Evolutionary conservation across 1,139 yeast genomes (phyloP).

Genomic region (Geotrichum europaeum): DNA sequence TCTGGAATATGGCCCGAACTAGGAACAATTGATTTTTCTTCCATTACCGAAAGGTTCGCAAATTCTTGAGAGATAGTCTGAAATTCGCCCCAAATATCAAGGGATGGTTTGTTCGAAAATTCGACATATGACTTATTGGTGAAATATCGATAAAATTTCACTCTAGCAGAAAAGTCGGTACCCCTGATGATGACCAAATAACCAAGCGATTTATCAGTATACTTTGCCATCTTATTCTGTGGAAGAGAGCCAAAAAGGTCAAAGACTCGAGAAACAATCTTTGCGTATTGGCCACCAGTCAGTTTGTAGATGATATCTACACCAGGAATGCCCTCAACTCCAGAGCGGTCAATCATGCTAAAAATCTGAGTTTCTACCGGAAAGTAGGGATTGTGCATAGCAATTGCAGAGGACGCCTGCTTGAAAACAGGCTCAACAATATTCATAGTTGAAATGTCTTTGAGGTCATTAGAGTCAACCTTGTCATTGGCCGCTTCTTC

Average conservation of each 20-base stretch:
- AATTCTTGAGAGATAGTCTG: not conserved
- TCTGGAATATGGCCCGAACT: slow-evolving; percentile 16
- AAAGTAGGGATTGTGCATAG: slow-evolving; percentile 45
- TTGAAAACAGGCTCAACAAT: slow-evolving; percentile 1
- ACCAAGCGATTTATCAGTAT: slow-evolving; percentile 23
- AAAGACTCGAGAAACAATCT: slow-evolving; percentile 46
- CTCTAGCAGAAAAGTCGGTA: slow-evolving; percentile 67
- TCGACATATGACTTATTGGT: slow-evolving; percentile 40
- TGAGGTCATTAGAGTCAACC: slow-evolving; percentile 22
- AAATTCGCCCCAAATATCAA: slow-evolving; percentile 31
- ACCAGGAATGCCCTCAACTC: slow-evolving; percentile 49
- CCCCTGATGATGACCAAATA: slow-evolving; percentile 50
- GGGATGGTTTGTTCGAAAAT: slow-evolving; percentile 27
- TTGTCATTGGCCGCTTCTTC: slow-evolving; percentile 29
- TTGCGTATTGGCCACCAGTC: slow-evolving; percentile 49
- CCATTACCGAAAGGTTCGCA: slow-evolving; percentile 14
- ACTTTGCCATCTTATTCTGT: slow-evolving; percentile 27
- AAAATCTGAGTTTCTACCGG: slow-evolving; percentile 62
- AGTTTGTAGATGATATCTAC: slow-evolving; percentile 46
- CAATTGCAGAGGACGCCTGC: slow-evolving; percentile 3
- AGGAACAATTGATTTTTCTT: slow-evolving; percentile 22
- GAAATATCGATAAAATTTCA: slow-evolving; percentile 65
- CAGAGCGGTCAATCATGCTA: slow-evolving; percentile 41
- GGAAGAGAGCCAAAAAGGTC: slow-evolving; percentile 41
- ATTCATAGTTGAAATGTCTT: slow-evolving; percentile 7